Percentiles rank a stretch among this genome's conserved stretches.
phyloP scores from a whole-genome alignment of 2,329 filamentous ascomycete genomes.

The Pochonia chlamydosporia region DNA sequence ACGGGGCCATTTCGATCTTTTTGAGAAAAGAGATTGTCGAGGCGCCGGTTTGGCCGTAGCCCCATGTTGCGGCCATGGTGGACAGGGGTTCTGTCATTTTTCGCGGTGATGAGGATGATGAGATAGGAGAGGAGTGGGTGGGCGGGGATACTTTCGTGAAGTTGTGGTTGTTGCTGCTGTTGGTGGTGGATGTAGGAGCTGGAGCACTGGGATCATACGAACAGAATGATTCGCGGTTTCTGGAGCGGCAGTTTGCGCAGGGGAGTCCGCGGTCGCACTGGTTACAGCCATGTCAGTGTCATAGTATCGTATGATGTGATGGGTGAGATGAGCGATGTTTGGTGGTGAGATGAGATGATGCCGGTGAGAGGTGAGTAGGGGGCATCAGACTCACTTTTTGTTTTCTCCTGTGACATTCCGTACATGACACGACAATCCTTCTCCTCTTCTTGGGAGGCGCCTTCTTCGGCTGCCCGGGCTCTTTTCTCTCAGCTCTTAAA shows the following conservation, averaged over 20 bases:
- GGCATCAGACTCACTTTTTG: constrained; percentile 45
- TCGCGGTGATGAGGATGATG: constrained; percentile 4
- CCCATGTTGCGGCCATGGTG: constrained; percentile 43
- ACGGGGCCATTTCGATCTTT: constrained; percentile 42
- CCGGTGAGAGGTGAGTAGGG: too few relatives aligned
- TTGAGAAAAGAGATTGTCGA: constrained; percentile 50
- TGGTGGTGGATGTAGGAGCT: constrained; percentile 37
- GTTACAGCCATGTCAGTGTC: constrained; percentile 1
- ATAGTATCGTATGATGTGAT: neutral
- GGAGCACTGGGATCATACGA: constrained; percentile 49
- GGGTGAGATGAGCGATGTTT: neutral
- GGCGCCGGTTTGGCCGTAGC: constrained; percentile 45
- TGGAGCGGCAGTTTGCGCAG: constrained; percentile 53
- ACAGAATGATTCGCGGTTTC: constrained; percentile 51
- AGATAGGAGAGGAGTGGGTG: neutral
- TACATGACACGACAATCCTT: constrained; percentile 57
- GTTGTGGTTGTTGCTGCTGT: constrained; percentile 22
- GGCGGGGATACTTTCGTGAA: neutral
- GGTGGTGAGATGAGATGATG: neutral
- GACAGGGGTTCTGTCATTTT: constrained; percentile 26
- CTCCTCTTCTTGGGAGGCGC: constrained; percentile 49
- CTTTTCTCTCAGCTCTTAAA: constrained; percentile 2
- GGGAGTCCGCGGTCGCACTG: constrained; percentile 55
- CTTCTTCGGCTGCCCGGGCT: constrained; percentile 5
- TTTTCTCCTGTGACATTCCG: constrained; percentile 59